These are phyloP conservation scores for Colletotrichum sp. DNA, from an alignment of 2,329 filamentous ascomycete species.

Conservation along the genomic window DNA sequence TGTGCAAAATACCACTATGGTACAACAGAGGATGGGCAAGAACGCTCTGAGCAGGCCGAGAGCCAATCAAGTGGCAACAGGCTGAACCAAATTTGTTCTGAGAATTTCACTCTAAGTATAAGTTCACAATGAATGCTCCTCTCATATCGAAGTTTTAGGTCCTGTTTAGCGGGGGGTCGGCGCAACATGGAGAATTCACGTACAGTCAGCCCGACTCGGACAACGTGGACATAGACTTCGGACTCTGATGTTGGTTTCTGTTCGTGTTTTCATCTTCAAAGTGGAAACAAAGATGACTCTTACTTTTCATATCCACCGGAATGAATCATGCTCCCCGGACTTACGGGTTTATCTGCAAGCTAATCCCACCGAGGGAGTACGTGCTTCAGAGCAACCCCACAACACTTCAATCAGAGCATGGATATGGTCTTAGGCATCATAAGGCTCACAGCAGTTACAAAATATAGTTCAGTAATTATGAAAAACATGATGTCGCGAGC, in stretches of 20 bases:
- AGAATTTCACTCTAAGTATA: rapidly evolving
- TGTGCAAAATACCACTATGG: background rate
- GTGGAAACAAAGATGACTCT: background rate
- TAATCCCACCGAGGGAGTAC: background rate
- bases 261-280: background rate
- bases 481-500: background rate
- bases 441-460: background rate
- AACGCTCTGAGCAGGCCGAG: no score
- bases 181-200: background rate
- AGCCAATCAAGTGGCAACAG: background rate
- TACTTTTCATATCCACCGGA: background rate
- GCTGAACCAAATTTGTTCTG: background rate
- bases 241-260: background rate
- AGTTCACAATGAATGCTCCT: background rate
- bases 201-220: background rate
- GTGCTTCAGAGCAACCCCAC: background rate
- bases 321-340: background rate
- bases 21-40: background rate
- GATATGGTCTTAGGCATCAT: background rate
- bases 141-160: background rate
- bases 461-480: background rate
- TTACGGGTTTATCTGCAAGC: background rate
- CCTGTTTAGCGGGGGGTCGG: background rate
- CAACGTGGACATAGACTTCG: background rate
- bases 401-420: background rate